A percentile compares a stretch with the other conserved stretches of the same genome.
phyloP scores from a whole-genome alignment of 2,329 filamentous ascomycete species.

The Paracoccidioides brasiliensis region DNA sequence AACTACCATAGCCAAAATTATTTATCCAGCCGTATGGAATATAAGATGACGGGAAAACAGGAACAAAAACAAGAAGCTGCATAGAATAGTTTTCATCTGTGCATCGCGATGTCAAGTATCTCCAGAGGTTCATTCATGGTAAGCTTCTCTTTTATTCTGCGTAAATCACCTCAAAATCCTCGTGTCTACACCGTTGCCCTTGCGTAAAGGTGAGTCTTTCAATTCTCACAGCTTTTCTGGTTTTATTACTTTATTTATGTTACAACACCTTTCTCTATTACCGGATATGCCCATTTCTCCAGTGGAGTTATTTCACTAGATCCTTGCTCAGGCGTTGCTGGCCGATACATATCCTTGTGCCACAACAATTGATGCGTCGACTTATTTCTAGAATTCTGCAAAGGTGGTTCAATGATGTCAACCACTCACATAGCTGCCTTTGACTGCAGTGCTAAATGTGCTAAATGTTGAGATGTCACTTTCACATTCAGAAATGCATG shows the following conservation, averaged over 20 bases:
- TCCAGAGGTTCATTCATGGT: neutral
- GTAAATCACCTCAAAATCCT: neutral
- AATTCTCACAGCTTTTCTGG: neutral
- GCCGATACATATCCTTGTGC: too few species aligned
- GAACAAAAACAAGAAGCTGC: neutral
- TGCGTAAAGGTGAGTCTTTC: neutral
- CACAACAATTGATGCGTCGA: too few species aligned
- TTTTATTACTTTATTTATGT: neutral
- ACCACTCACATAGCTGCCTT: too few species aligned
- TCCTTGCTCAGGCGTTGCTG: too few species aligned
- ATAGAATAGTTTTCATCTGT: neutral
- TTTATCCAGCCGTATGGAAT: neutral
- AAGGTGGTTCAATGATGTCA: too few species aligned
- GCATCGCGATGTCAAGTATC: neutral
- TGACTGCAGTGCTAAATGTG: too few species aligned
- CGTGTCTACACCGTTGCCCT: too few species aligned
- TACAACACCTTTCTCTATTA: neutral
- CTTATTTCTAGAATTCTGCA: too few species aligned
- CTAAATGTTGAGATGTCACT: too few species aligned
- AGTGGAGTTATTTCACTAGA: too few species aligned
- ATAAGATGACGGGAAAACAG: neutral
- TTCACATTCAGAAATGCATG: neutral
- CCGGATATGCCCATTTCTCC: neutral
- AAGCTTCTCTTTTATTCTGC: neutral
- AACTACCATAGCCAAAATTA: neutral